phyloP scores from a whole-genome alignment of 345 rosid genomes.

The Citrus unshiu region DNA sequence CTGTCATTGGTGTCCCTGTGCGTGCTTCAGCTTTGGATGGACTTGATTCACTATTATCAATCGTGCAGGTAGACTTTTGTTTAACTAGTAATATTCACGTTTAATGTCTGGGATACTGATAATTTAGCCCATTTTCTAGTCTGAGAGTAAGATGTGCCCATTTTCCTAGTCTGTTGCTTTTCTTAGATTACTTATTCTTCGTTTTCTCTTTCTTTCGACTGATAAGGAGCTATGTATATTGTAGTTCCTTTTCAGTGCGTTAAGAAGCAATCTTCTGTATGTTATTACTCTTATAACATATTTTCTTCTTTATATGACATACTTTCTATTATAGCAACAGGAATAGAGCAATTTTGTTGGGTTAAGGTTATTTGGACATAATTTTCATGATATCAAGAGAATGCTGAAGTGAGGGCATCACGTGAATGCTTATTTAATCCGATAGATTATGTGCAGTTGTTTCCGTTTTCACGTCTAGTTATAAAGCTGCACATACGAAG shows the following conservation, averaged over 20 bases:
- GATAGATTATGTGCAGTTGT: neutral
- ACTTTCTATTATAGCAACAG: neutral
- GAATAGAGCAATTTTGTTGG: neutral
- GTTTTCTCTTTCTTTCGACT: neutral
- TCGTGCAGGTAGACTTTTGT: constrained; percentile 67
- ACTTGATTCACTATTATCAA: constrained; percentile 87
- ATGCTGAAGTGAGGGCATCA: neutral
- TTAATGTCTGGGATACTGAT: neutral
- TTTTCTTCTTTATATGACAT: neutral
- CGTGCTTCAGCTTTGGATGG: constrained; percentile 85
- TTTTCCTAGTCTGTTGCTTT: neutral
- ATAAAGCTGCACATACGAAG: neutral
- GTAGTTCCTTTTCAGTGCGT: neutral
- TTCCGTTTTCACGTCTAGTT: neutral
- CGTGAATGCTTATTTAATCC: neutral
- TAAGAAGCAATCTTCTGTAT: neutral
- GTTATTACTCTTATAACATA: neutral
- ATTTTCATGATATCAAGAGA: neutral
- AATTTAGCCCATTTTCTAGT: neutral
- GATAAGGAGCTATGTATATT: neutral
- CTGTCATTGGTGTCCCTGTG: constrained; percentile 38
- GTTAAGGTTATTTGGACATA: neutral
- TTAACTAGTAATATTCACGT: neutral
- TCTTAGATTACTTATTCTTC: neutral
- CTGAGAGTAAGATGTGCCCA: neutral